phyloP scores from a whole-genome alignment of 805 yeast species.

The Sugiyamaella valdiviana region DNA sequence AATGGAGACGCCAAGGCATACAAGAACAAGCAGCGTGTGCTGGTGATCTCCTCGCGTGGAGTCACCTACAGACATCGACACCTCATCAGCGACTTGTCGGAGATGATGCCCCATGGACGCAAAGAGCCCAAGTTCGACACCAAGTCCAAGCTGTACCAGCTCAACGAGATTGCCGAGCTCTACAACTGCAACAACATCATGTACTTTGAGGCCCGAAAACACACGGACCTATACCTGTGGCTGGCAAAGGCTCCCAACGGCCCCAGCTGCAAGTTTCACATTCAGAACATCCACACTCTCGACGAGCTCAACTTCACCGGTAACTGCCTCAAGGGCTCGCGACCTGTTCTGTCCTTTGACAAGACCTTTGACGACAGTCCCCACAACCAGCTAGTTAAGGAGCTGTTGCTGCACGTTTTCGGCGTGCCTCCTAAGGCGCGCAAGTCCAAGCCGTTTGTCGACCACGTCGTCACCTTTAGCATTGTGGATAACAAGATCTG shows the following conservation, averaged over 20 bases:
- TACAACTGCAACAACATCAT: conserved; percentile 94
- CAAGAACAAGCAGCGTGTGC: conserved; percentile 80
- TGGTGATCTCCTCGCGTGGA: conserved; percentile 90
- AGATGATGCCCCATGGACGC: conserved; percentile 86
- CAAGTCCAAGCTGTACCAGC: conserved; percentile 77
- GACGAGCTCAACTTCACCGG: conserved; percentile 96
- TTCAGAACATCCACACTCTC: conserved; percentile 92
- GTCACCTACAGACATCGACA: conserved; percentile 93
- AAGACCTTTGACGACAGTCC: conserved; percentile 61
- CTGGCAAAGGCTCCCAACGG: conserved; percentile 96
- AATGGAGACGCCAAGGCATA: conserved; percentile 38
- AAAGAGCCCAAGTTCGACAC: conserved; percentile 95
- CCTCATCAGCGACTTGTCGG: conserved; percentile 70
- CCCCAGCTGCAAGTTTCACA: conserved; percentile 88
- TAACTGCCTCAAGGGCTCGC: conserved; percentile 88
- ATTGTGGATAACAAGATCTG: conserved; percentile 91
- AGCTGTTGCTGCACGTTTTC: conserved; percentile 70
- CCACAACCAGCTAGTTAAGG: conserved; percentile 73
- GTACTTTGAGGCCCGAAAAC: conserved; percentile 94
- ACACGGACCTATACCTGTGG: conserved; percentile 92
- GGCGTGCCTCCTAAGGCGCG: conserved; percentile 96
- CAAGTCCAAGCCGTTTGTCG: conserved; percentile 88
- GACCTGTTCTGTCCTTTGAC: conserved; percentile 90
- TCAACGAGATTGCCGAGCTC: conserved; percentile 92
- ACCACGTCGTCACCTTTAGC: conserved; percentile 89